Evolutionary conservation across 352 stramenopile genomes (phyloP), one percentile per base, ranked within the genome.

Genomic region (Globisporangium ultimum): DNA sequence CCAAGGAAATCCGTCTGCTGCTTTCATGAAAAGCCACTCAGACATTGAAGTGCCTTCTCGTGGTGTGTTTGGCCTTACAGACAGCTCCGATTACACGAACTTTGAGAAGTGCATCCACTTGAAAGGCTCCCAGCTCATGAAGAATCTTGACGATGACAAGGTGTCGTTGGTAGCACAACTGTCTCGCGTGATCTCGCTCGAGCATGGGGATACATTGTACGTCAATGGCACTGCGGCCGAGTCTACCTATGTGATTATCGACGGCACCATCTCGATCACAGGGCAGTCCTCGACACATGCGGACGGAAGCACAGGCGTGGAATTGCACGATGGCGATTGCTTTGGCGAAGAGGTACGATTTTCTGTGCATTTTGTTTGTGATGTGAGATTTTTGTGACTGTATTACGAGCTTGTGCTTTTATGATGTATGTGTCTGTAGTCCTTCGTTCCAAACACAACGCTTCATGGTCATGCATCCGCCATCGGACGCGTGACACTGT

Each of bases 101-200:
- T 91, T 95, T 56, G 86, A 93, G 52, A 95, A 95, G 63, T 91
- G 80, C 2, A 88, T 95, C 49, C 82, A 90, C 41, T 66, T 95
- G 48, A 95, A 93, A 58, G 83, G 80, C 12, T 93, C 86, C 14
- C 74, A 89, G 50, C 68, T 95, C 18, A 88, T 95, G 86, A 74
- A 78, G 63, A 87, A 92, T 45, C 66, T 95, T 0, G 81, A 91
- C 50, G 86, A 93, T 52, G 86, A 93, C 42, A 92, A 93, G 57
- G 80, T 94, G 0, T 87, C 86, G 20, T 58, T 88, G 5, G 86
- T 91, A 0, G 81, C 86, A 3, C 80, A 93, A 38, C 66, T 95
- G 36, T 78, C 77, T 0, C 80, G 81, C 47, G 86, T 91, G 17
- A 49, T 88, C 0, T 65, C 83, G 28, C 63, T 95, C 9, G 65